Evolutionary conservation across 768 basidiomycete species (phyloP), one percentile per base, ranked within the genome.

Genomic region (Mycena maculata): DNA sequence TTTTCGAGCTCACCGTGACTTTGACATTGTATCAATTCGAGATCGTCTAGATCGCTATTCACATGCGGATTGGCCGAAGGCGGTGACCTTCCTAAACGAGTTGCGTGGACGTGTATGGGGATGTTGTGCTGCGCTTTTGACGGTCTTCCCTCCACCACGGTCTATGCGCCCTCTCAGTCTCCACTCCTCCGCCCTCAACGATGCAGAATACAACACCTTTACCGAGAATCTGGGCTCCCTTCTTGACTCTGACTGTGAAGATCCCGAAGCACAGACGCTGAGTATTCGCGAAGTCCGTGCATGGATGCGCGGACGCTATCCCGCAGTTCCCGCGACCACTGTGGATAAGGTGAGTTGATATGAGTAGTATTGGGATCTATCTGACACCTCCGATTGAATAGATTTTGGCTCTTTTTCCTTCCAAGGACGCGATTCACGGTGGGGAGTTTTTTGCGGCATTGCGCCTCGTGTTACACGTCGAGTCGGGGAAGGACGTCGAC

Each of bases 401-500:
- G 92, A 89, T 93, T 63, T 79, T 94, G 54, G 86, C 82, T 48
- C 75, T 90, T 2, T 93, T 93, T 73, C 82, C 83, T 41, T 88
- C 91, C 2, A 81, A 78, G 60, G 90, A 92, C 70, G 78, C 80
- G 3, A 80, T 94, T 36, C 82, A 83, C 12, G 88, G 89, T 1
- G 89, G 90, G 18, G 90, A 94, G 71, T 92, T 94, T 74, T 94
- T 94, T 71, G 92, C 92, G 10, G 88, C 85, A 0, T 79, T 93
- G 25, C 79, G 93, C 42, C 86, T 94, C 3, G 85, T 90, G 1
- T 76, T 86, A 9, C 92, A 94, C 60, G 86, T 81, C 38, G 83
- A 87, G 71, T 80, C 78, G 16, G 91, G 92, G 13, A 87, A 85
- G 63, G 83, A 86, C 10, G 76, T 92, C 2, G 92, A 94, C 64